Conservation (phyloP, 371 early-diverging fungal genomes). For the Mucor plumbeus region DNA sequence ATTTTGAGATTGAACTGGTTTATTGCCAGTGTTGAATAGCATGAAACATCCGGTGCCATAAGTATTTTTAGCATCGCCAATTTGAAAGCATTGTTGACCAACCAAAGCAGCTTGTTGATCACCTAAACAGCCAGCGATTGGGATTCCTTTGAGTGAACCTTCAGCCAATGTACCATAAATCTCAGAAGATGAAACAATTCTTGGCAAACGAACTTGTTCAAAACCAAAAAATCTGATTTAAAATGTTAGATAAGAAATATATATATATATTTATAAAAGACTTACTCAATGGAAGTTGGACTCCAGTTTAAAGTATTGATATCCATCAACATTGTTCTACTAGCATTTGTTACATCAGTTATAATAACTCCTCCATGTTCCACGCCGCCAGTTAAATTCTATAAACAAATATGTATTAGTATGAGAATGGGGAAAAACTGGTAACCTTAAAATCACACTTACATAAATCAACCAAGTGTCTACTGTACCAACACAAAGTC, state of each 20-base stretch:
- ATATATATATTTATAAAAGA: constrained; percentile 8
- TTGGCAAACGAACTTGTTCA: constrained; percentile 63
- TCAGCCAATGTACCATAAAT: constrained; percentile 71
- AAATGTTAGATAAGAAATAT: neutral
- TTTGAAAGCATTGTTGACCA: constrained; percentile 88
- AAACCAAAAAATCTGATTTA: constrained; percentile 42
- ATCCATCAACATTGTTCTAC: constrained; percentile 95
- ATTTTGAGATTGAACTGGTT: constrained; percentile 79
- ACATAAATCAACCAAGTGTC: constrained; percentile 83
- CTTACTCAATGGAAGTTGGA: constrained; percentile 69
- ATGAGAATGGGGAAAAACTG: constrained; percentile 11
- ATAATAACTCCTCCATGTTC: constrained; percentile 65
- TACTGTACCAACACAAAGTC: constrained; percentile 83
- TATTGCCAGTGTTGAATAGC: constrained; percentile 90
- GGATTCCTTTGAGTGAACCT: constrained; percentile 68
- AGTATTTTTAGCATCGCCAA: constrained; percentile 86
- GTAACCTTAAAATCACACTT: constrained; percentile 21
- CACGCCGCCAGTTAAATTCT: constrained; percentile 75
- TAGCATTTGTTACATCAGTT: constrained; percentile 96
- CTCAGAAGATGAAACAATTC: constrained; percentile 84
- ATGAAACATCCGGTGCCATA: constrained; percentile 97
- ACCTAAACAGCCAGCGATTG: constrained; percentile 87
- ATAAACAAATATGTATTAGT: constrained; percentile 13
- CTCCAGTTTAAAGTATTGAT: constrained; percentile 86
- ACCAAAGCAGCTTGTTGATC: constrained; percentile 98